Evolutionary conservation across 495 filamentous ascomycete genomes (phyloP), one percentile per base, ranked within the genome.

Genomic region (Hamigera avellanea): DNA sequence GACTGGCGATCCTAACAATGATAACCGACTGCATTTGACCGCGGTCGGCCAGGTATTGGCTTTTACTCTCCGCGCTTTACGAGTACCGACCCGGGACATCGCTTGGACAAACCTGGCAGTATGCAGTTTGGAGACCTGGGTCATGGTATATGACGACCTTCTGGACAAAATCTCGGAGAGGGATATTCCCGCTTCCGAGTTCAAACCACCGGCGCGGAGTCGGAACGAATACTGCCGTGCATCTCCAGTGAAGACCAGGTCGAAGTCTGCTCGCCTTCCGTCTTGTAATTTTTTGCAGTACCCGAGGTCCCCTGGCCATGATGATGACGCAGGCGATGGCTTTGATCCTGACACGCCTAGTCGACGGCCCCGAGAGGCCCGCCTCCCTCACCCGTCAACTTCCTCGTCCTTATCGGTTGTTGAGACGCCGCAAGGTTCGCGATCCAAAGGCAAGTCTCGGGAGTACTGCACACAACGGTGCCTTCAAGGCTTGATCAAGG

Each of bases 391-490:
- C 23, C 38, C 17, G 23, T 18, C 26, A 31, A 16, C 33, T 34
- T 29, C 38, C 2, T 36, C 27, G 16, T 32, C 37, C 16, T 37
- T 28, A 29, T 27, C 18, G 19, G 26, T 32, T 18, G 28, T 10
- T 8, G 5, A 33, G 14, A 38, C 19, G 23, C 27, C 26, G 23
- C 45, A 42, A 34, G 2, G 19, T 25, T 45, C 41, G 8, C 3
- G 14, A 23, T 46, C 36, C 26, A 50, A 46, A 52, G 50, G 46
- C 35, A 40, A 51, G 39, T 46, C 49, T 40, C 52, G 49, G 40
- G 46, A 53, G 36, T 69, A 57, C 45, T 71, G 59, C 50, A 62
- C 60, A 8, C 63, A 69, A 15, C 21, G 45, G 39, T 71, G 66
- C 39, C 52, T 71, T 16, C 40, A 44, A 6, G 59, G 60, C 23